These are phyloP conservation scores for Cicer pinnatifidum DNA, from an alignment of 306 rosid genomes.

Conservation along the genomic window DNA sequence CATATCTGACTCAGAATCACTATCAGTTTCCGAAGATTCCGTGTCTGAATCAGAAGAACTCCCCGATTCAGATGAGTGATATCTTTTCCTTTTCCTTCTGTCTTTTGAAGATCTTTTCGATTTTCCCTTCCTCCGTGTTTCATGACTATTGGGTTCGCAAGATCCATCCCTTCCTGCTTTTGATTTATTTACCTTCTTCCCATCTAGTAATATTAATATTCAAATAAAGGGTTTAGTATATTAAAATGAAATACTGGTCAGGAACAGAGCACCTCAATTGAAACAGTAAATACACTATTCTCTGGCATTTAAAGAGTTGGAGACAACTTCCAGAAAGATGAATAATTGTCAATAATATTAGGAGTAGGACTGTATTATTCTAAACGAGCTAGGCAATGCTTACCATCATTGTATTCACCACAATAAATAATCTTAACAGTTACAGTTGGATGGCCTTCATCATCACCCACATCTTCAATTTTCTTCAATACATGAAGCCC, in stretches of 20 bases:
- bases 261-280: not conserved
- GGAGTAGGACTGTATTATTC: not conserved
- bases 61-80: conserved; percentile 69
- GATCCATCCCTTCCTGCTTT: conserved; percentile 60
- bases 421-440: conserved; percentile 88
- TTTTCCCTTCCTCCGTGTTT: conserved; percentile 62
- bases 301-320: conserved; percentile 8
- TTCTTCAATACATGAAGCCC: conserved; percentile 70
- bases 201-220: conserved; percentile 52
- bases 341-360: not conserved
- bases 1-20: conserved; percentile 73
- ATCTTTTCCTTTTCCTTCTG: conserved; percentile 70
- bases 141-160: conserved; percentile 62
- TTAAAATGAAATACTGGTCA: no score
- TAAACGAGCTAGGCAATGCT: conserved; percentile 25
- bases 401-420: conserved; percentile 87
- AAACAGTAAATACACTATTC: not conserved
- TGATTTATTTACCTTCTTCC: conserved; percentile 55
- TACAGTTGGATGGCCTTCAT: conserved; percentile 80
- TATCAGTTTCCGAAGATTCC: conserved; percentile 79
- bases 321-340: not conserved
- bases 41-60: conserved; percentile 80
- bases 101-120: conserved; percentile 73
- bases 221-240: conserved; percentile 28
- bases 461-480: conserved; percentile 83